Base-by-base conservation (phyloP, 495 filamentous ascomycete species). In the Aspergillus indologenus region DNA sequence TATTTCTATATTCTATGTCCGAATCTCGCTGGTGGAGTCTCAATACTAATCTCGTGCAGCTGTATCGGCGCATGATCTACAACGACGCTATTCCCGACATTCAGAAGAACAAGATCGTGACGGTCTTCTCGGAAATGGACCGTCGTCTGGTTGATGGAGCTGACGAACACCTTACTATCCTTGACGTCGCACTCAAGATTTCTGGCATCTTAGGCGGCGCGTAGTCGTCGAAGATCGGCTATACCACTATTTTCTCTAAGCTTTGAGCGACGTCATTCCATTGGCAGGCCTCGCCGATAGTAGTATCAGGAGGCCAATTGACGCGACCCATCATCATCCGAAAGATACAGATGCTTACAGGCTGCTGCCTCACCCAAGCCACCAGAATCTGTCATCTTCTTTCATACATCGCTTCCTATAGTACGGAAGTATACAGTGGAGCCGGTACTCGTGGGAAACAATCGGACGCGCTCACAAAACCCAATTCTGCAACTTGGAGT, bases 131-230 rank as follows among this genome's bases (percentile, higher is more conserved):
- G 0, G 93, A 97, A 70, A 77, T 91, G 53, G 94, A 99, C 64
- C 97, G 96, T 79, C 82, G 94, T 53, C 72, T 99, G 50, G 88
- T 95, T n/a, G 95, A 99, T 71, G 94, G 94, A n/a, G 87, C 91
- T 3, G 95, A 99, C 68, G 94, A 99, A 73, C 92, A 98, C 67
- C 74, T 99, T 20, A 90, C 88, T 9, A 88, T 98, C 46, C 70
- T 98, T 44, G 94, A 99, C 71, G 69, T 97, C 58, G 78, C 87
- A 20, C 73, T 98, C 60, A 84, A 89, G 64, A 86, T 97, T 69
- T 87, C 89, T 0, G 86, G 86, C 14, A 87, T 96, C 52, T 62
- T 98, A 62, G 80, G 80, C 22, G 75, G 75, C 15, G 66, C 63
- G 20, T 62, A 63, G 53, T 23, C 4, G 22, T 40, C 11, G 42